These are phyloP conservation scores for Coemansia sp. DNA, from an alignment of 371 early-diverging fungal species.

Conservation along the genomic window DNA sequence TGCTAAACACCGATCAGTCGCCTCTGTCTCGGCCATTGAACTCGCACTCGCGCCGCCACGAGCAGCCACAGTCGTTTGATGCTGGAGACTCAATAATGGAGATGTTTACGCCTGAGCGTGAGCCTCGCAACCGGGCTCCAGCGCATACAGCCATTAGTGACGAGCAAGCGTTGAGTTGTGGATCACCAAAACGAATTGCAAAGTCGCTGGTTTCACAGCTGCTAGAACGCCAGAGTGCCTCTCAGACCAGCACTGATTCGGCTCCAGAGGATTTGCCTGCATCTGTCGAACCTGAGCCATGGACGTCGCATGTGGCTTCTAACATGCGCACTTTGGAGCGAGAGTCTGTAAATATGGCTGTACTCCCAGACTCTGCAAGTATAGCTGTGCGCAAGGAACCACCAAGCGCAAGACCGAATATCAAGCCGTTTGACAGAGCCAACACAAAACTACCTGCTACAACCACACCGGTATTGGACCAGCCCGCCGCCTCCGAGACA, in stretches of 20 bases:
- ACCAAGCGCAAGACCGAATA: background rate
- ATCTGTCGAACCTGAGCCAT: background rate
- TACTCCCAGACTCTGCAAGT: background rate
- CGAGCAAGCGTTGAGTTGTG: background rate
- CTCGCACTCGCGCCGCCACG: background rate
- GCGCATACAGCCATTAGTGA: background rate
- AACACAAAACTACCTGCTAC: background rate
- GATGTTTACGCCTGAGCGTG: conserved; percentile 46
- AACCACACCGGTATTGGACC: no score
- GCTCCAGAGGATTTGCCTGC: background rate
- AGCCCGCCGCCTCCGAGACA: background rate
- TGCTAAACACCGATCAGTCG: background rate
- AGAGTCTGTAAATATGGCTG: background rate
- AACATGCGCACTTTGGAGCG: background rate
- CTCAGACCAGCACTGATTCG: background rate
- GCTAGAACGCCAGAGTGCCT: conserved; percentile 4
- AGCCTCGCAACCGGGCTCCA: background rate
- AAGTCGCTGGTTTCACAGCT: conserved; percentile 22
- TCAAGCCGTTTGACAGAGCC: background rate
- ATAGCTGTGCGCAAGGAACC: background rate
- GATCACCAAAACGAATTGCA: conserved; percentile 5
- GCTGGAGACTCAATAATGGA: conserved; percentile 52
- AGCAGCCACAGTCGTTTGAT: conserved; percentile 11
- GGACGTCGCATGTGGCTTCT: background rate
- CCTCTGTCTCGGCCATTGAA: conserved; percentile 13